Evolutionary conservation across 805 yeast genomes (phyloP), one percentile per base, ranked within the genome.

Genomic region (Cyberlindnera mississippiensis): DNA sequence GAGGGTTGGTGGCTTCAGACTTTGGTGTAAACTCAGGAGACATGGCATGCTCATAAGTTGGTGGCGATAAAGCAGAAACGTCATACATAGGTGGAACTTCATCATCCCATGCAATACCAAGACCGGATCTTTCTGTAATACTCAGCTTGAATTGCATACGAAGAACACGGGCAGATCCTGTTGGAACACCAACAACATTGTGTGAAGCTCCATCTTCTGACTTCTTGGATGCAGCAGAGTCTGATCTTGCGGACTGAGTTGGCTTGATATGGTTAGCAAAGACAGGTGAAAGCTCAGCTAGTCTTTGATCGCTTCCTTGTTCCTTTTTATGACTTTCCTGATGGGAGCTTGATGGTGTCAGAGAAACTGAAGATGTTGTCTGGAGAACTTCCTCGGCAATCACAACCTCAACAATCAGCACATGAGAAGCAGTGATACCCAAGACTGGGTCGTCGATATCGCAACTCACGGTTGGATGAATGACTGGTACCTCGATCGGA

Each of bases 41-140:
- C 40, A 35, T 44, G 6, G 48, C 49, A 3, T 67, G 57, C 34
- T 65, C 72, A 61, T 93, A 91, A 3, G 80, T 78, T 2, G 99
- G 99, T 0, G 99, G 99, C 17, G 90, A 79, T 33, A 87, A 69
- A 0, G 95, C 79, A 22, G 79, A 71, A 16, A 93, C 89, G 51
- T 88, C 87, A 56, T 93, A 93, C 16, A 89, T 85, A 1, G 99
- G 99, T 2, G 99, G 99, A 14, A 95, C 98, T 63, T 93, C 99
- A 59, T 91, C 97, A 63, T 91, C 97, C 98, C 99, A 93, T 0
- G 97, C 85, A 24, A 93, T 87, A 4, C 99, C 99, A 32, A 93
- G 71, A 0, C 99, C 99, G 0, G 96, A 83, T 45, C 98, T 72
- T 59, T 90, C 98, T 2, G 96, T 85, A 17, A 93, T 64, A 3